Evolutionary conservation across 257 asterid species (phyloP), one percentile per base, ranked within the genome.

Genomic region (Penstemon newberryi): DNA sequence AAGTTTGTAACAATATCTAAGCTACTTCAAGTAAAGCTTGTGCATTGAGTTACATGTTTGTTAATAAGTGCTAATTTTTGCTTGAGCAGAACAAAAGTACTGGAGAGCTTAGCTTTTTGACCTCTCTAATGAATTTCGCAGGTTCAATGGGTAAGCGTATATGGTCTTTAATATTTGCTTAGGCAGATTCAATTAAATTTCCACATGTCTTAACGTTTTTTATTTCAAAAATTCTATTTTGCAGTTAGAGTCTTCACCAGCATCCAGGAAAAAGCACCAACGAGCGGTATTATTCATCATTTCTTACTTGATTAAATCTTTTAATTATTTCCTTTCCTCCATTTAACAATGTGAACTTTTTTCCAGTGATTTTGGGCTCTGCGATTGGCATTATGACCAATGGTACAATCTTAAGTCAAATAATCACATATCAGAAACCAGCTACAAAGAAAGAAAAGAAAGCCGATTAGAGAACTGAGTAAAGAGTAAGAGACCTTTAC

Each of bases 161-260:
- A 11, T 56, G 19, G 10, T 40, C 15, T 71, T 56, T 52, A 39
- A 6, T 51, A 12, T 56, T 44, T 39, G 15, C 19, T 3, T 60
- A 15, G 60, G 51, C n/a, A 5, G 41, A 50, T 64, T 59, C 42
- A 61, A 54, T 52, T 39, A 15, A 61, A 12, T 66, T 52, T 58
- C 25, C 44, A 25, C 7, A 42, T 19, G 45, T 56, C 71, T 75
- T 61, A 69, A 38, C 10, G 55, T 73, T 55, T 7, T 18, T 5
- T 25, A 25, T 25, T 25, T 2, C 0, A 25, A 25, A 25, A 25
- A 25, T 47, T 38, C 13, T 71, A 36, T 42, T 77, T 79, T 72
- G 80, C 96, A 93, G 99, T 86, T 65, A 84, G 99, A 77, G 96
- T 93, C 72, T 93, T 93, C 69, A 93, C 99, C 65, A 90, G 97